These are phyloP conservation scores for Trichothecium roseum DNA, from an alignment of 2,329 filamentous ascomycete genomes.

Conservation along the genomic window DNA sequence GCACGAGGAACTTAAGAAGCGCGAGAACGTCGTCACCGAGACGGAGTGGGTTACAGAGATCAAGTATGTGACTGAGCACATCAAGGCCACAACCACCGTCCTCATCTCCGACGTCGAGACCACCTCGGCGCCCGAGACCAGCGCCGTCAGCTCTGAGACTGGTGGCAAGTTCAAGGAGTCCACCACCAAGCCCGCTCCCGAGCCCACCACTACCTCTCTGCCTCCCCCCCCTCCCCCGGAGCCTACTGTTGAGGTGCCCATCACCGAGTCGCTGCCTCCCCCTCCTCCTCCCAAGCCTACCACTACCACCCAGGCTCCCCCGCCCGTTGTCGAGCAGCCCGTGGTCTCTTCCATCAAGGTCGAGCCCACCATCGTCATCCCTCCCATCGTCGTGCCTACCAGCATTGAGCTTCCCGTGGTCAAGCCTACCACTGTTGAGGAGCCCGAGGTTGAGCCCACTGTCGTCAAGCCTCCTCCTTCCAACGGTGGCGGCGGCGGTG, in stretches of 20 bases:
- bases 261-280: conserved; percentile 9
- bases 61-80: conserved; percentile 32
- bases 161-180: conserved; percentile 9
- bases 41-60: conserved; percentile 41
- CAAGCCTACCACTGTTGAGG: conserved; percentile 7
- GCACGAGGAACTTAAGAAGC: conserved; percentile 10
- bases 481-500: conserved; percentile 6
- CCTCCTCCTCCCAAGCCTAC: conserved; percentile 12
- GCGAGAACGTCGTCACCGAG: conserved; percentile 31
- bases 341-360: conserved; percentile 5
- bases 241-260: conserved; percentile 11
- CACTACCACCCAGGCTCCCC: conserved; percentile 10
- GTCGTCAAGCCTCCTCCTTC: conserved; percentile 2
- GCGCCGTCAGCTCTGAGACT: conserved; percentile 1
- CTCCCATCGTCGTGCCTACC: background rate
- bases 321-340: conserved; percentile 10
- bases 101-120: conserved; percentile 25
- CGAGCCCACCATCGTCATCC: conserved; percentile 3
- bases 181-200: conserved; percentile 9
- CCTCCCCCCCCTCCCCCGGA: conserved; percentile 10
- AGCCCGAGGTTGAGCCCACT: conserved; percentile 2
- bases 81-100: conserved; percentile 38
- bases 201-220: conserved; percentile 12
- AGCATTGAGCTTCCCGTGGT: conserved; percentile 5
- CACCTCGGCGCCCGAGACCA: conserved; percentile 12